These are phyloP conservation scores for Colletotrichum sp. DNA, from an alignment of 2,329 filamentous ascomycete species.

Conservation along the genomic window DNA sequence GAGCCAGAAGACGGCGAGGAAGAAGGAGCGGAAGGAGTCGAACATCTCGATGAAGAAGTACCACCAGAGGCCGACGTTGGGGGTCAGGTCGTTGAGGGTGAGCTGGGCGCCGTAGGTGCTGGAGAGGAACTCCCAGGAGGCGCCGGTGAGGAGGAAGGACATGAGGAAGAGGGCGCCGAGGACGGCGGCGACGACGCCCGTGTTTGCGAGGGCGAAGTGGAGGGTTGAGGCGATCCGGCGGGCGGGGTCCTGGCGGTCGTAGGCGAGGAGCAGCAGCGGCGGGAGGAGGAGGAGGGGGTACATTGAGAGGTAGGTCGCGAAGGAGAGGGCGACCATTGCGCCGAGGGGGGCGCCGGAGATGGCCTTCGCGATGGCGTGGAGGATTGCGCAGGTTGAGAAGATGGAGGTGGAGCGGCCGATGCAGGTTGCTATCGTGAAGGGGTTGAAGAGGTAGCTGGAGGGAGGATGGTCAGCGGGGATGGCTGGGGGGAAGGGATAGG, in stretches of 20 bases:
- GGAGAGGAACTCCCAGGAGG: slow-evolving; percentile 85
- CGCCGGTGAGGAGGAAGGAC: slow-evolving; percentile 74
- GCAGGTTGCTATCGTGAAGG: slow-evolving; percentile 90
- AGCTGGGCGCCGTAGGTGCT: slow-evolving; percentile 95
- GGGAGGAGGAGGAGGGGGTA: slow-evolving; percentile 89
- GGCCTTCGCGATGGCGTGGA: slow-evolving; percentile 83
- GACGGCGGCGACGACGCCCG: slow-evolving; percentile 57
- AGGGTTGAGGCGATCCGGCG: slow-evolving; percentile 37
- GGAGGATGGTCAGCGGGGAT: slow-evolving; percentile 77
- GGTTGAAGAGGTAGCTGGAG: slow-evolving; percentile 86
- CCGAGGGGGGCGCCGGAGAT: slow-evolving; percentile 74
- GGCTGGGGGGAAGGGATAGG: slow-evolving; percentile 43
- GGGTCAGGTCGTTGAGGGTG: slow-evolving; percentile 88
- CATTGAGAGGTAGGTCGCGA: slow-evolving; percentile 90
- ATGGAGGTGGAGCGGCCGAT: slow-evolving; percentile 87
- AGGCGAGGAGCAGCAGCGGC: slow-evolving; percentile 80
- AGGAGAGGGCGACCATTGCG: slow-evolving; percentile 82
- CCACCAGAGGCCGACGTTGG: slow-evolving; percentile 98
- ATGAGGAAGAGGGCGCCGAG: slow-evolving; percentile 69
- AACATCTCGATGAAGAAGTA: slow-evolving; percentile 99
- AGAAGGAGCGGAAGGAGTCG: slow-evolving; percentile 96
- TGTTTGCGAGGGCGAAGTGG: slow-evolving; percentile 60
- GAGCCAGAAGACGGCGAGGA: slow-evolving; percentile 97
- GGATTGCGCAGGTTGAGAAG: slow-evolving; percentile 87
- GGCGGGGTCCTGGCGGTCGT: slow-evolving; percentile 62